Base-by-base conservation (phyloP, 805 yeast genomes). In the Candida anglica region DNA sequence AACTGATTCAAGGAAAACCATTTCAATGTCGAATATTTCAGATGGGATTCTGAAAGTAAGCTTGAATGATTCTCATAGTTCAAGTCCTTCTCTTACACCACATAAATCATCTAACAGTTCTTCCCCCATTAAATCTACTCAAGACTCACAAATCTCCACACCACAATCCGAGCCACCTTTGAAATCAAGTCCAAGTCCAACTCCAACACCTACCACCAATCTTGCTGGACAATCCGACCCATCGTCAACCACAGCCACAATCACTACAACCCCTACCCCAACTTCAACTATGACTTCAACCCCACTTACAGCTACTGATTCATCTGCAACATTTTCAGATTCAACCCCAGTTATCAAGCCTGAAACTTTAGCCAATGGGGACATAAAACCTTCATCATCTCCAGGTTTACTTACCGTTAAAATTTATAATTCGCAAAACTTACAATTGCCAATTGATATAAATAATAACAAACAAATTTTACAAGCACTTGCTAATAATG, bases 321-420 rank as follows among this genome's bases (percentile, higher is more conserved):
- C 26, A 23, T 10, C 15, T 14, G 6, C 8, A 8, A 6, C 19
- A 19, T 10, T 15, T 16, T 7, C 27, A 9, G 20, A 8, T 15
- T 6, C 19, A 5, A 15, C 26, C n/a, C 16, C 27, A 19, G 13
- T 11, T 8, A 17, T 13, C 5, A 13, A 14, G 5, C 23, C 32
- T 8, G 11, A 27, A 6, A n/a, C n/a, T n/a, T n/a, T n/a, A n/a
- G n/a, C n/a, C n/a, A n/a, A n/a, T n/a, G n/a, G n/a, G n/a, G n/a
- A n/a, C n/a, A n/a, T n/a, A n/a, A n/a, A n/a, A 7, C 28, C 28
- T 15, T 9, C 40, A 7, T 40, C 53, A 26, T 46, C 48, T 35
- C 88, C 91, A 0, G 95, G 95, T 2, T 65, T 85, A 19, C 69
- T 87, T 44, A 83, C 89, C 0, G 81, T 87, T 18, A 84, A 85